phyloP scores from a whole-genome alignment of 768 basidiomycete species.

The Mycena rosella region DNA sequence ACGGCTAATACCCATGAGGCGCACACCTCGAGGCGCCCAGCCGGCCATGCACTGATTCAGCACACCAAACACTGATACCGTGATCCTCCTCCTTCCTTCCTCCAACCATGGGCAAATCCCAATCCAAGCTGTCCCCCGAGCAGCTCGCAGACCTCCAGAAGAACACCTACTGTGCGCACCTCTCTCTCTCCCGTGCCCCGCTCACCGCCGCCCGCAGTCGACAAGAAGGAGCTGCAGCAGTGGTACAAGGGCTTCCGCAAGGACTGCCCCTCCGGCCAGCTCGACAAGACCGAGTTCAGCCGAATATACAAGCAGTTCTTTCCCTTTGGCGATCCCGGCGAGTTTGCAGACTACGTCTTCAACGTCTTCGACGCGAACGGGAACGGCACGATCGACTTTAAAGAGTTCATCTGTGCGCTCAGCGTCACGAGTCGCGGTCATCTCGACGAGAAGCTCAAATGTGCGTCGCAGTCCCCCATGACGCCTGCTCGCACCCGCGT shows the following conservation, averaged over 20 bases:
- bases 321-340: constrained; percentile 96
- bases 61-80: neutral
- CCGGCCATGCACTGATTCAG: too few species aligned
- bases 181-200: constrained; percentile 33
- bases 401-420: constrained; percentile 98
- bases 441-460: constrained; percentile 98
- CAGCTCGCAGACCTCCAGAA: constrained; percentile 96
- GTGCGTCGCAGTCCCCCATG: constrained; percentile 65
- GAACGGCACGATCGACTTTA: constrained; percentile 98
- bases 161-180: constrained; percentile 89
- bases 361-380: constrained; percentile 96
- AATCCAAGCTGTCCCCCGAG: constrained; percentile 94
- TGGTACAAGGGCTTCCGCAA: constrained; percentile 99
- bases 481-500: constrained; percentile 26
- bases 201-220: constrained; percentile 66
- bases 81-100: constrained; percentile 19
- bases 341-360: constrained; percentile 99
- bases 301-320: constrained; percentile 99
- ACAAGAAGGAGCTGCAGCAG: constrained; percentile 97
- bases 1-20: too few species aligned
- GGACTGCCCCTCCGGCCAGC: constrained; percentile 96
- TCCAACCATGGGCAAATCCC: constrained; percentile 92
- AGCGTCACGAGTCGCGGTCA: constrained; percentile 94
- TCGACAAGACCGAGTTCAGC: constrained; percentile 95
- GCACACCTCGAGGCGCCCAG: too few species aligned